Conservation (phyloP, 108 stramenopile genomes). For the Parietichytrium sp. region DNA sequence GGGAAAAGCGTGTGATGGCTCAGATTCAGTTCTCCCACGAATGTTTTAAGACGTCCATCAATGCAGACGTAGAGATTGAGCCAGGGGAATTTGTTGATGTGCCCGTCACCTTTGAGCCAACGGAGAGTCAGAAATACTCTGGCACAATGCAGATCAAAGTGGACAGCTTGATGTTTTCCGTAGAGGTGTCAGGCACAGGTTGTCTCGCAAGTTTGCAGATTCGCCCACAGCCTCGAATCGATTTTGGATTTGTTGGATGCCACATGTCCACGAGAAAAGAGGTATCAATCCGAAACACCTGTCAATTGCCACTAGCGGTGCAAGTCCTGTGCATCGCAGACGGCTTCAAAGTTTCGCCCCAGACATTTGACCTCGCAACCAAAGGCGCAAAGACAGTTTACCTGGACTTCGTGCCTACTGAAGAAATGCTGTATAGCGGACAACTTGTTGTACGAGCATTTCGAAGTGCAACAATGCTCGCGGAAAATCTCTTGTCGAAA, state of each 20-base stretch:
- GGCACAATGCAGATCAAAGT: background rate
- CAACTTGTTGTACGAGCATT: background rate
- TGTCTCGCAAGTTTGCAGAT: background rate
- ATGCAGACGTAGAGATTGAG: background rate
- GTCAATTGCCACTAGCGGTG: background rate
- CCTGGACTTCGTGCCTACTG: background rate
- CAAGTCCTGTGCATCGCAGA: background rate
- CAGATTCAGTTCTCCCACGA: background rate
- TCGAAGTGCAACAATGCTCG: no score
- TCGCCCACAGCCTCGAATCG: background rate
- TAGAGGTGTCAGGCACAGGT: background rate
- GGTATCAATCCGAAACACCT: background rate
- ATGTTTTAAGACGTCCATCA: background rate
- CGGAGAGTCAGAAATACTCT: background rate
- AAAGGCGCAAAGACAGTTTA: background rate
- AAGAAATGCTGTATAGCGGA: background rate
- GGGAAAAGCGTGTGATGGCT: background rate
- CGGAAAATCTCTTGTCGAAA: no score
- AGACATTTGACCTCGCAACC: background rate
- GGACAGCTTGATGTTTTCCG: conserved; percentile 8
- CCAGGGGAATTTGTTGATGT: background rate
- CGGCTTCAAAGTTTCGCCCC: background rate
- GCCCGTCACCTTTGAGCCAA: background rate
- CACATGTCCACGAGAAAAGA: background rate
- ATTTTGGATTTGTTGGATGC: conserved; percentile 15